Evolutionary conservation across 1,139 yeast species (phyloP).

Genomic region (Nakaseomyces uthaithaninus): DNA sequence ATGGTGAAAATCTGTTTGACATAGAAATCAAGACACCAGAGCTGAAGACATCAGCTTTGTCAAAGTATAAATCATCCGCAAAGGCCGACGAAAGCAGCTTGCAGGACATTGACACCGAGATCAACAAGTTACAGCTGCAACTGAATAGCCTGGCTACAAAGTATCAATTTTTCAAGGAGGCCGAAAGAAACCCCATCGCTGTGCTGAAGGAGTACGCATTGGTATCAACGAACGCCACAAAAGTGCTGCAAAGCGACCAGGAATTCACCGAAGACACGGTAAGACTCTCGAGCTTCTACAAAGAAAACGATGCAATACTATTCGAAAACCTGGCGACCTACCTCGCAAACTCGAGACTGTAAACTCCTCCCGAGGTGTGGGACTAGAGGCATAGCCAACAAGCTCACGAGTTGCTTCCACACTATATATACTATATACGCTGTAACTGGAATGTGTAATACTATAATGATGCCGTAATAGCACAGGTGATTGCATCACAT

Average conservation of each 20-base stretch:
- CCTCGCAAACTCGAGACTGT: constrained; percentile 4
- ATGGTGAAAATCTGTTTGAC: constrained; percentile 77
- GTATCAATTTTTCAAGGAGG: constrained; percentile 63
- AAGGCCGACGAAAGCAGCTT: constrained; percentile 40
- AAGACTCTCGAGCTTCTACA: constrained; percentile 73
- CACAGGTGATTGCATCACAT: no score
- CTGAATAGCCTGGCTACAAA: constrained; percentile 58
- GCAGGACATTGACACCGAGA: constrained; percentile 23
- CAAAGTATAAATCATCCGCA: constrained; percentile 44
- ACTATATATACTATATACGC: no score
- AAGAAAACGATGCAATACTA: constrained; percentile 3
- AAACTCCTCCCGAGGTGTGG: no score
- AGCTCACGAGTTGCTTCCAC: no score
- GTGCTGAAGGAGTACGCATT: constrained; percentile 68
- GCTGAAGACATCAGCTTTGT: constrained; percentile 24
- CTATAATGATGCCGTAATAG: no score
- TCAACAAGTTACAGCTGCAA: constrained; percentile 25
- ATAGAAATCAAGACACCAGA: constrained; percentile 41
- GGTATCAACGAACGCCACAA: constrained; percentile 66
- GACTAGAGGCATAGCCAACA: no score
- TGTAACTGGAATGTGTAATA: no score
- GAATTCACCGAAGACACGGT: constrained; percentile 87
- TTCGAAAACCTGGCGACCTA: constrained; percentile 5
- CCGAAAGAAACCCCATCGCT: constrained; percentile 68
- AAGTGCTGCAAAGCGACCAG: constrained; percentile 74